Base-by-base conservation (phyloP, 1,284 basidiomycete species). In the Puccinia sorghi region DNA sequence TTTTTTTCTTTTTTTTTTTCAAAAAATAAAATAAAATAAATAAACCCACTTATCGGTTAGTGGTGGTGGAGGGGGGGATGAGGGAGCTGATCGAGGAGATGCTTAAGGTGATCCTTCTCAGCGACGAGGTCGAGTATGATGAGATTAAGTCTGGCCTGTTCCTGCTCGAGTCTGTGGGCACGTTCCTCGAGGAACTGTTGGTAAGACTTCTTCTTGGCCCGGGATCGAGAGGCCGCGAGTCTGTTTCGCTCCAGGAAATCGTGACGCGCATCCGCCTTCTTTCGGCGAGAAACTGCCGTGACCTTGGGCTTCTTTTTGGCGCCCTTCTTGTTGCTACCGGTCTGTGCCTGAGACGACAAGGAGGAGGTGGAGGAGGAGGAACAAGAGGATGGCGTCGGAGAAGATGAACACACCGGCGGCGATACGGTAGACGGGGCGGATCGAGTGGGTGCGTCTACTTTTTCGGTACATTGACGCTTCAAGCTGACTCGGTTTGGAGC, bases 231-330 rank as follows among this genome's bases (percentile, higher is more conserved):
- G 20, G 73, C 73, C 7, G 73, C 73, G 46, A 75, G 50, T 54
- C 73, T 22, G 32, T 75, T 75, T 3, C 73, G 59, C 37, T 75
- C 61, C 7, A 75, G 32, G 52, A 75, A 75, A 9, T 75, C 73
- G 27, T 75, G 37, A 3, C 73, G 46, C 22, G 25, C 61, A 3
- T 63, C 50, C 1, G 17, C 41, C 32, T 66, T 73, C 64, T 46
- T 67, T 43, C 22, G 46, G 8, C 20, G 22, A 5, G 37, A 22
- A 1, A 3, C 59, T 8, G 8, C 37, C 5, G 27, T 57, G 25
- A 2, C 3, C 20, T 39, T 64, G n/a, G 6, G n/a, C 0, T 20
- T 22, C 63, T 43, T 66, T 11, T 37, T 32, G 32, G 32, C 32
- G 32, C 32, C 4, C 1, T 66, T 66, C 20, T 22, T 66, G 41